Evolutionary conservation across 73 alveolate species (phyloP).

Genomic region (Paramecium sexaurelia): DNA sequence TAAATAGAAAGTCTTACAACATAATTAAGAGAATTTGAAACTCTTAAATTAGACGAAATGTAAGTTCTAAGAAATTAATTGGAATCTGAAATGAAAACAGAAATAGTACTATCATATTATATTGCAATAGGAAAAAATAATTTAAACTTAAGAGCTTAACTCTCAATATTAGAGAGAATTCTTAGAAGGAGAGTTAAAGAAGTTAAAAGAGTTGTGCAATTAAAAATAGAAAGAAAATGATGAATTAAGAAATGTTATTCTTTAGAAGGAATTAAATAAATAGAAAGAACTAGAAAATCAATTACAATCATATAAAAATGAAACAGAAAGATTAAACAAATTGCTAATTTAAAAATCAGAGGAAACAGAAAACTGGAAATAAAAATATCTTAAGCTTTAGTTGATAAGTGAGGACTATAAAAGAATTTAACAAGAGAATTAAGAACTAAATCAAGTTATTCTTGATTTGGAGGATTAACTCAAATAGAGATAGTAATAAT

Average conservation of each 20-base stretch:
- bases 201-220: neutral
- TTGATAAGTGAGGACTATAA: neutral
- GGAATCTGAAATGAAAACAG: neutral
- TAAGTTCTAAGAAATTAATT: neutral
- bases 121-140: neutral
- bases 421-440: neutral
- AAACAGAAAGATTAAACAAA: neutral
- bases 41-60: neutral
- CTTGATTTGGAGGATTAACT: neutral
- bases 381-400: neutral
- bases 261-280: neutral
- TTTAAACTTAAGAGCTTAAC: neutral
- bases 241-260: neutral
- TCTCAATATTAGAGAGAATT: constrained; percentile 33
- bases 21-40: constrained; percentile 5
- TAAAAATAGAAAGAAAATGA: constrained; percentile 24
- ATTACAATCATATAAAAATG: constrained; percentile 14
- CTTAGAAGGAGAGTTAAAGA: constrained; percentile 26
- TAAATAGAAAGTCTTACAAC: neutral
- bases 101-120: neutral
- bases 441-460: neutral
- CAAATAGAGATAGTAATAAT: neutral
- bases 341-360: neutral
- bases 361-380: constrained; percentile 35
- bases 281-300: constrained; percentile 17